These are phyloP conservation scores for Colletotrichum orbiculare DNA, from an alignment of 2,329 filamentous ascomycete species.

Conservation along the genomic window DNA sequence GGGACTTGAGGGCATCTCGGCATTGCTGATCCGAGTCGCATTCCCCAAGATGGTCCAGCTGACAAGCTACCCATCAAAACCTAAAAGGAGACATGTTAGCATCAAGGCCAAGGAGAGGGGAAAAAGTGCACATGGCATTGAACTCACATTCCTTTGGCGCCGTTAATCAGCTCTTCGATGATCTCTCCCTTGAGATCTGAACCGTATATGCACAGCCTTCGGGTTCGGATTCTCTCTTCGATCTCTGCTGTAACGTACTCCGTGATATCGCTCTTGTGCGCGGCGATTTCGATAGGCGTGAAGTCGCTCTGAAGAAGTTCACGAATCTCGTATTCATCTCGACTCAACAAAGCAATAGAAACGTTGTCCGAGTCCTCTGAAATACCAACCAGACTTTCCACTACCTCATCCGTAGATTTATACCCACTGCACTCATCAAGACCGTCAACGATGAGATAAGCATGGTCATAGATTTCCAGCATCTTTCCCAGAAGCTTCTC, in stretches of 20 bases:
- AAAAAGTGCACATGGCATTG: not conserved
- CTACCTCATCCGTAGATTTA: not conserved
- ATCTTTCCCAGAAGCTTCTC: not conserved
- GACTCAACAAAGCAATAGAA: slow-evolving; percentile 17
- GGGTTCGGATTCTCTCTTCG: not conserved
- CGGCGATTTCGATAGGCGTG: not conserved
- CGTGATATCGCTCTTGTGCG: not conserved
- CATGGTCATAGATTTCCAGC: not conserved
- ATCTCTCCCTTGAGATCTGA: not conserved
- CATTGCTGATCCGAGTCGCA: slow-evolving; percentile 16
- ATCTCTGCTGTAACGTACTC: slow-evolving; percentile 20
- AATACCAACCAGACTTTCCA: not conserved
- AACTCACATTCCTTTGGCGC: slow-evolving; percentile 6
- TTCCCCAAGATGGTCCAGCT: slow-evolving; percentile 6
- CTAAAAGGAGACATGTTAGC: not conserved
- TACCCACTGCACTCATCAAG: slow-evolving; percentile 2
- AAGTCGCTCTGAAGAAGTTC: not conserved
- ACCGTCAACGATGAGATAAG: not conserved
- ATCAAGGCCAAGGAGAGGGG: not conserved
- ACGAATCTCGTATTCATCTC: slow-evolving; percentile 9
- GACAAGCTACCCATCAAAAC: slow-evolving; percentile 27
- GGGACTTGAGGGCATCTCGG: not conserved
- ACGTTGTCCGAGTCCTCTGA: not conserved
- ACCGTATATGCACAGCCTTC: not conserved
- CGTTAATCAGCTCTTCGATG: not conserved